These are phyloP conservation scores for Rachicladosporium sp. DNA, from an alignment of 2,329 filamentous ascomycete species.

Conservation along the genomic window DNA sequence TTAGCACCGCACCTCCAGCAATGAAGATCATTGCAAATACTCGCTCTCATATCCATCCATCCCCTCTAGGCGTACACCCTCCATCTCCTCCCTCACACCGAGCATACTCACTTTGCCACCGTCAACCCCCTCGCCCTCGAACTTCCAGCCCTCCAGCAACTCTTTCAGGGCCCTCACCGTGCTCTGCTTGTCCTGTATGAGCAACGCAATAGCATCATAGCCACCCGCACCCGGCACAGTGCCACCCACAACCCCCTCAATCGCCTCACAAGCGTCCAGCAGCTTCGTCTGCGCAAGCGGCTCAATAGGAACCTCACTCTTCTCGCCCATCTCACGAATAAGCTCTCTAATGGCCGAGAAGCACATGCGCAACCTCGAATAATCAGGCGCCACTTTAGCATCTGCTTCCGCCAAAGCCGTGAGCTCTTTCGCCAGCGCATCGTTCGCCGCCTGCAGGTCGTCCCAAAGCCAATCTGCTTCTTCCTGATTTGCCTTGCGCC, in stretches of 20 bases:
- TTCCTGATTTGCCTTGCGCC: slow-evolving; percentile 54
- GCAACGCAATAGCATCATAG: slow-evolving; percentile 74
- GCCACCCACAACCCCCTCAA: slow-evolving; percentile 76
- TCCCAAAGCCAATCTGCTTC: slow-evolving; percentile 63
- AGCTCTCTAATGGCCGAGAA: slow-evolving; percentile 42
- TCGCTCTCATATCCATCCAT: slow-evolving; percentile 24
- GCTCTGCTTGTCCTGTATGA: slow-evolving; percentile 60
- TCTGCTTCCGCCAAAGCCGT: slow-evolving; percentile 37
- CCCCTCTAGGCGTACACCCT: slow-evolving; percentile 43
- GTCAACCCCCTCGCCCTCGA: slow-evolving; percentile 29
- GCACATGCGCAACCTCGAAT: slow-evolving; percentile 38
- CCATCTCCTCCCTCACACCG: slow-evolving; percentile 58
- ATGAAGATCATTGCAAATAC: slow-evolving; percentile 10
- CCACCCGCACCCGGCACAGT: slow-evolving; percentile 92
- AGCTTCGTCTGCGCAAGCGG: slow-evolving; percentile 73
- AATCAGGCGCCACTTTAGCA: slow-evolving; percentile 36
- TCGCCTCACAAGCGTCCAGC: slow-evolving; percentile 57
- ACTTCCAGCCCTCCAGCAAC: slow-evolving; percentile 52
- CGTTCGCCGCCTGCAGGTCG: slow-evolving; percentile 61
- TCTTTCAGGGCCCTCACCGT: slow-evolving; percentile 48
- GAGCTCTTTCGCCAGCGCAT: slow-evolving; percentile 54
- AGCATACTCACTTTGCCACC: slow-evolving; percentile 54
- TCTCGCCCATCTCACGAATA: slow-evolving; percentile 63
- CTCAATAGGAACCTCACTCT: slow-evolving; percentile 75
- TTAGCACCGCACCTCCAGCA: too few species aligned